These are phyloP conservation scores for Hydnomerulius pinastri DNA, from an alignment of 768 basidiomycete species.

Conservation along the genomic window DNA sequence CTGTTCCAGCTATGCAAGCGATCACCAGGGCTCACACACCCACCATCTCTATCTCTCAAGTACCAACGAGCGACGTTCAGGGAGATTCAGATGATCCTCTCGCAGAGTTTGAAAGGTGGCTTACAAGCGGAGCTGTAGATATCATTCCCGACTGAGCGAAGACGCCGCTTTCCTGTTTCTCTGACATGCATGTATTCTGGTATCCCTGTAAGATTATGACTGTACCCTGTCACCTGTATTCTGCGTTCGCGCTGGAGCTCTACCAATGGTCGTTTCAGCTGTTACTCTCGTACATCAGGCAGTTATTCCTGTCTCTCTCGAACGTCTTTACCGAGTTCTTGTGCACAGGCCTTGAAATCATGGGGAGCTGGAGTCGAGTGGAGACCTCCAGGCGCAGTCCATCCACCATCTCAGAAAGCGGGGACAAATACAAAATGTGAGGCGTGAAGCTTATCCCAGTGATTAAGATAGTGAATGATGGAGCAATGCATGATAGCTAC, in stretches of 20 bases:
- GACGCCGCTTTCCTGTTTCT: neutral
- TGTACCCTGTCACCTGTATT: no score
- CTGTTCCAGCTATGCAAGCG: neutral
- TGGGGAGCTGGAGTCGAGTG: no score
- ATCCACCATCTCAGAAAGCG: neutral
- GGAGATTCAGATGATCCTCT: slow-evolving; percentile 47
- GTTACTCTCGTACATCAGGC: no score
- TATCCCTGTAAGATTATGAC: no score
- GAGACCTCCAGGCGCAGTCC: neutral
- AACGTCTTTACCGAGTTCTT: no score
- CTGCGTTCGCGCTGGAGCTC: no score
- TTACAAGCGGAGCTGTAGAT: slow-evolving; percentile 63
- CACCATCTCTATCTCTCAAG: neutral
- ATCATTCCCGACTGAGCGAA: slow-evolving; percentile 37
- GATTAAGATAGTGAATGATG: neutral
- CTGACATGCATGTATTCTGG: no score
- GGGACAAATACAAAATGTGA: neutral
- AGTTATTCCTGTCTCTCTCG: no score
- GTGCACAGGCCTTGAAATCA: no score
- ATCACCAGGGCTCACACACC: neutral
- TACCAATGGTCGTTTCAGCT: no score
- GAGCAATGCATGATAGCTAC: slow-evolving; percentile 7
- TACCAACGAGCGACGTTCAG: neutral
- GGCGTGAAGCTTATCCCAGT: neutral
- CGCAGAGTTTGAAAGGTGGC: slow-evolving; percentile 69